Conservation (phyloP, 2,329 filamentous ascomycete genomes). For the Ophiostoma triangulosporum region DNA sequence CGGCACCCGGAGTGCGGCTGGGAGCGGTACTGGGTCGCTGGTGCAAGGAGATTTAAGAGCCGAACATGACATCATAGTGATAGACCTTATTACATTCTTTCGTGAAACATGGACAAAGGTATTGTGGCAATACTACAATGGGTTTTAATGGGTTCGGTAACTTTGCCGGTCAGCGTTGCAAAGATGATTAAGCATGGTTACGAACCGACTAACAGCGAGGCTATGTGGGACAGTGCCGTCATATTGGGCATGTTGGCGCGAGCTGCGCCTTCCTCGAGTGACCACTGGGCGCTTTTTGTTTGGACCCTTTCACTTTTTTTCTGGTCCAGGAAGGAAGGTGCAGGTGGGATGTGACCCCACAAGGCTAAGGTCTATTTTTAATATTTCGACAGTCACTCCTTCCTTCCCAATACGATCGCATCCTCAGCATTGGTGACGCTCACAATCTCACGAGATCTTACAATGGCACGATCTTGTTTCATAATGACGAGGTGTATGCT, state of each 20-base stretch:
- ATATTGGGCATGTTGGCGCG: not conserved
- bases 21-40: constrained; percentile 51
- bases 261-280: not conserved
- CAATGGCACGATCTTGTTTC: not conserved
- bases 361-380: not conserved
- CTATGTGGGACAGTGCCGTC: not conserved
- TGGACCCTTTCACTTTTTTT: not conserved
- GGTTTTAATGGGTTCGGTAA: not conserved
- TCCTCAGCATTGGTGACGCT: not conserved
- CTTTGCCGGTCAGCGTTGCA: not conserved
- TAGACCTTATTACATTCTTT: too few relatives aligned
- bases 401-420: not conserved
- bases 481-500: too few relatives aligned
- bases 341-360: not conserved
- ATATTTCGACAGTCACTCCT: not conserved
- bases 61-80: too few relatives aligned
- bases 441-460: not conserved
- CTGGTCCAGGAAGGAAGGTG: not conserved
- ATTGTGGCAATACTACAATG: too few relatives aligned
- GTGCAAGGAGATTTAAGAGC: constrained; percentile 55
- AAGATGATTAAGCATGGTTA: not conserved
- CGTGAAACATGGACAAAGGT: too few relatives aligned
- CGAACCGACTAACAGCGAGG: not conserved
- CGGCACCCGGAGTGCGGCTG: constrained; percentile 36
- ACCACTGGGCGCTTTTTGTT: not conserved